Evolutionary conservation across 208 protist species (phyloP).

Genomic region (Leishmania amazonensis): DNA sequence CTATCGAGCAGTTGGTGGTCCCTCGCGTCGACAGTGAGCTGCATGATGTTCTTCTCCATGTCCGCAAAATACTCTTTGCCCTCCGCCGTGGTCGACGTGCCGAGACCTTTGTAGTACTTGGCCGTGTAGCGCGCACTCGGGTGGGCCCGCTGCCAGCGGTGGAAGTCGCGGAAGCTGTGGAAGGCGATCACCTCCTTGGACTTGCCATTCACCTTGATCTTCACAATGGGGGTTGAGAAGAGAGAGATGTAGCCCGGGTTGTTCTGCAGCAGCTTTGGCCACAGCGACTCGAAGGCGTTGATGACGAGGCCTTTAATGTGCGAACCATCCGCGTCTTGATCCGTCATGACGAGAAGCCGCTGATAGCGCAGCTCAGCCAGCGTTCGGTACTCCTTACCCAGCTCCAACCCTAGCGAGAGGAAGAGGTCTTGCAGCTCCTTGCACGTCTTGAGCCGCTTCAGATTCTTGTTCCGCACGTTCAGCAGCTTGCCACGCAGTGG

Average conservation of each 20-base stretch:
- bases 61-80: conserved; percentile 99
- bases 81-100: conserved; percentile 96
- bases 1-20: conserved; percentile 96
- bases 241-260: conserved; percentile 88
- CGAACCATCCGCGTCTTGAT: conserved; percentile 99
- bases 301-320: conserved; percentile 99
- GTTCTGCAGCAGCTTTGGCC: conserved; percentile 96
- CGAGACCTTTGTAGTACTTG: conserved; percentile 99
- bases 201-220: conserved; percentile 88
- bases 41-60: conserved; percentile 94
- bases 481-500: conserved; percentile 98
- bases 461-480: conserved; percentile 96
- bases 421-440: conserved; percentile 94
- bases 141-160: conserved; percentile 93
- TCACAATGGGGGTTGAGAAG: conserved; percentile 99
- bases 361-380: conserved; percentile 97
- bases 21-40: conserved; percentile 88
- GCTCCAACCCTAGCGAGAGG: conserved; percentile 76
- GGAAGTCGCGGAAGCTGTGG: conserved; percentile 98
- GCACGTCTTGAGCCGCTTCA: conserved; percentile 93
- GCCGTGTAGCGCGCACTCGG: conserved; percentile 66
- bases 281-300: conserved; percentile 99
- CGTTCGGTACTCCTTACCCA: conserved; percentile 78
- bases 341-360: conserved; percentile 99
- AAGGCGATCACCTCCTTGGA: conserved; percentile 90